These are phyloP conservation scores for Fusarium napiforme DNA, from an alignment of 2,329 filamentous ascomycete genomes.

Conservation along the genomic window DNA sequence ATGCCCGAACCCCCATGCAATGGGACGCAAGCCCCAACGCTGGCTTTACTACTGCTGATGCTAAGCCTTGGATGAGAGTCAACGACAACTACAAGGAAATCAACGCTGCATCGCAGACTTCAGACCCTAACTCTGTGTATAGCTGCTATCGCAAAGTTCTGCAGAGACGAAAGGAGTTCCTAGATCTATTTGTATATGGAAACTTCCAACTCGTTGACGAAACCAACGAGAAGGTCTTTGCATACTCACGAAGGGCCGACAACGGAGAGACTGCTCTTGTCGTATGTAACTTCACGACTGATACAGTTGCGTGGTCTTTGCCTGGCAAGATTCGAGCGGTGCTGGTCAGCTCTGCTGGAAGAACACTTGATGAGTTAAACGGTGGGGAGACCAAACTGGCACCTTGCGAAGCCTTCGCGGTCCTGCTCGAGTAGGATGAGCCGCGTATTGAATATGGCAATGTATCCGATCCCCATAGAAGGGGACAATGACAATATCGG, in stretches of 20 bases:
- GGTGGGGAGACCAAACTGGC: constrained; percentile 46
- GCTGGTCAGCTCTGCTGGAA: constrained; percentile 49
- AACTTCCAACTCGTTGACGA: constrained; percentile 57
- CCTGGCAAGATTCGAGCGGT: constrained; percentile 47
- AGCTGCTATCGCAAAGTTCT: constrained; percentile 71
- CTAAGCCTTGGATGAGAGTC: constrained; percentile 75
- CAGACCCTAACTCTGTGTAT: constrained; percentile 63
- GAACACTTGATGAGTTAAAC: constrained; percentile 44
- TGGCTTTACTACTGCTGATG: constrained; percentile 68
- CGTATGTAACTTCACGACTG: constrained; percentile 53
- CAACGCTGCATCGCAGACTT: constrained; percentile 69
- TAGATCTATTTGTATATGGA: constrained; percentile 75
- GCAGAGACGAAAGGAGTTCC: constrained; percentile 67
- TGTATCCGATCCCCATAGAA: constrained; percentile 48
- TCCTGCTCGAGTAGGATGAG: constrained; percentile 44
- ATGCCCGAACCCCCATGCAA: constrained; percentile 77
- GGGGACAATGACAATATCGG: neutral
- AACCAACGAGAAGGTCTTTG: constrained; percentile 51
- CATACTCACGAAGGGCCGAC: constrained; percentile 50
- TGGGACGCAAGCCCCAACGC: constrained; percentile 71
- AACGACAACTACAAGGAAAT: constrained; percentile 70
- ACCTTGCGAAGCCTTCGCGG: constrained; percentile 52
- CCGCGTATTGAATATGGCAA: neutral
- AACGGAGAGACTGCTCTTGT: constrained; percentile 50
- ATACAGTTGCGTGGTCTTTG: constrained; percentile 48